These are phyloP conservation scores for Boletellus ananas DNA, from an alignment of 768 basidiomycete species.

Conservation along the genomic window DNA sequence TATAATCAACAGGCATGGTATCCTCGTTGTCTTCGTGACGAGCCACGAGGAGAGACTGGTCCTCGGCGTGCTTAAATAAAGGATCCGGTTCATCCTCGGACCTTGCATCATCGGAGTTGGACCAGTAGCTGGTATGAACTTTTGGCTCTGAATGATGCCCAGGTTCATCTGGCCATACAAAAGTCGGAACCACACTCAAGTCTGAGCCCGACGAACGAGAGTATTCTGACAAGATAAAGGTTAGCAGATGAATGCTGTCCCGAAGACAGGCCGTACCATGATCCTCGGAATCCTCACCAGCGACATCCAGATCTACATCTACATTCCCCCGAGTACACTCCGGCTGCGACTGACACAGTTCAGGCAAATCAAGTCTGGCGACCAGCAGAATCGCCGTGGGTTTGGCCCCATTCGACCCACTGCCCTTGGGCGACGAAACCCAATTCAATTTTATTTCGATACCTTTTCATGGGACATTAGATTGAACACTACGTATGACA, in stretches of 20 bases:
- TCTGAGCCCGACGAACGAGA: conserved; percentile 11
- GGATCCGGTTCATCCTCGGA: conserved; percentile 22
- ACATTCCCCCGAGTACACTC: neutral
- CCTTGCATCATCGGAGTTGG: conserved; percentile 14
- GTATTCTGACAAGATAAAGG: neutral
- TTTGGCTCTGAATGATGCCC: conserved; percentile 2
- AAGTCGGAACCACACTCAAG: conserved; percentile 6
- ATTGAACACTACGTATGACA: conserved; percentile 1
- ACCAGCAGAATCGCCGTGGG: conserved; percentile 7
- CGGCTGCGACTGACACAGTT: neutral
- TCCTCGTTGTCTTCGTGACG: conserved; percentile 18
- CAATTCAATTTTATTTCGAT: conserved; percentile 44
- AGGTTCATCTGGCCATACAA: conserved; percentile 6
- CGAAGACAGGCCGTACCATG: conserved; percentile 1
- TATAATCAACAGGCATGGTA: neutral
- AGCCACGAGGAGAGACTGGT: conserved; percentile 16
- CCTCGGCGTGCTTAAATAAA: conserved; percentile 6
- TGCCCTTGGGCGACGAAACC: conserved; percentile 15
- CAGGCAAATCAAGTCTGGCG: conserved; percentile 19
- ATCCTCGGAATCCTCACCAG: conserved; percentile 8
- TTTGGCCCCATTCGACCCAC: conserved; percentile 7
- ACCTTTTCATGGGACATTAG: conserved; percentile 24
- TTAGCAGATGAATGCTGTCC: neutral
- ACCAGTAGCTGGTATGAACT: conserved; percentile 21
- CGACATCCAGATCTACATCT: neutral